Evolutionary conservation across 345 rosid genomes (phyloP).

Genomic region (Dovyalis caffra): DNA sequence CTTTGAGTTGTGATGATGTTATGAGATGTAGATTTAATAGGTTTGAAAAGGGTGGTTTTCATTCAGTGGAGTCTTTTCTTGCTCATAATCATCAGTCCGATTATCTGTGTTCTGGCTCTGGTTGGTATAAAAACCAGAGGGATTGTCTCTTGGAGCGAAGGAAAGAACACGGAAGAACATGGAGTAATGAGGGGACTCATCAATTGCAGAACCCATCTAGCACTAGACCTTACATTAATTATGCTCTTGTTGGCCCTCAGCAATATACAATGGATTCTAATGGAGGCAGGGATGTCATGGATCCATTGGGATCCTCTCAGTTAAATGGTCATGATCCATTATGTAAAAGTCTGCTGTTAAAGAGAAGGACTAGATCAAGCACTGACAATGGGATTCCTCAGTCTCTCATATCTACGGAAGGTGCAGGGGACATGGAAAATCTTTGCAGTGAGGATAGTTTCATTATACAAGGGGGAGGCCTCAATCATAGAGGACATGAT

Average conservation of each 20-base stretch:
- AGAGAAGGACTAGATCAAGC: slow-evolving; percentile 18
- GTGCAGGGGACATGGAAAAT: slow-evolving; percentile 15
- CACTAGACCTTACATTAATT: slow-evolving; percentile 20
- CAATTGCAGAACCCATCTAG: slow-evolving; percentile 13
- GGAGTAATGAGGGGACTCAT: slow-evolving; percentile 12
- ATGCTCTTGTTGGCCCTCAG: slow-evolving; percentile 16
- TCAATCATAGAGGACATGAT: slow-evolving; percentile 22
- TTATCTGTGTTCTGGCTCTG: slow-evolving; percentile 16
- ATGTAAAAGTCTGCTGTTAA: slow-evolving; percentile 20
- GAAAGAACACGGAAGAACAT: slow-evolving; percentile 21
- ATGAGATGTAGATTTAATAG: slow-evolving; percentile 31
- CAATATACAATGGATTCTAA: slow-evolving; percentile 21
- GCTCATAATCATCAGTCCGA: slow-evolving; percentile 18
- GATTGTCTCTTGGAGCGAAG: slow-evolving; percentile 33
- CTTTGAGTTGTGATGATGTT: slow-evolving; percentile 26
- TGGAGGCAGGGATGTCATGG: slow-evolving; percentile 18
- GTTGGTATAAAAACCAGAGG: slow-evolving; percentile 27
- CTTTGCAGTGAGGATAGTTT: slow-evolving; percentile 36
- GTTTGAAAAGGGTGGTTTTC: slow-evolving; percentile 19
- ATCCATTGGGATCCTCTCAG: slow-evolving; percentile 17
- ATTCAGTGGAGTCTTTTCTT: slow-evolving; percentile 28
- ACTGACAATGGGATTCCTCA: slow-evolving; percentile 30
- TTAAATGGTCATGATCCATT: slow-evolving; percentile 16
- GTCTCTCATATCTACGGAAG: slow-evolving; percentile 26
- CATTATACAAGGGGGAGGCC: slow-evolving; percentile 37